Evolutionary conservation across 345 rosid species (phyloP).

Genomic region (Eutrema japonicum): DNA sequence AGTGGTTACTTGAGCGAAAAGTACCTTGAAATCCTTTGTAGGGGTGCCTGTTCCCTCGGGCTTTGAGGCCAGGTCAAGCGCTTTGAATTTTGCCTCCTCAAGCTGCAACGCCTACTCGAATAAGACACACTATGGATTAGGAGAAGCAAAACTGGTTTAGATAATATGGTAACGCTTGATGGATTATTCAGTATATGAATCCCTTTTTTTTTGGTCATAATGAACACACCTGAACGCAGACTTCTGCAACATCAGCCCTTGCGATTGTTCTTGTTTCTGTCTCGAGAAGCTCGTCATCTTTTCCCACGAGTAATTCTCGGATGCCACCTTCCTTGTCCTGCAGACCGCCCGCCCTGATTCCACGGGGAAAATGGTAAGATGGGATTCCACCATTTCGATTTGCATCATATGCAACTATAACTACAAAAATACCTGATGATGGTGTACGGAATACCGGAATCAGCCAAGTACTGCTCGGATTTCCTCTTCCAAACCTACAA

Average conservation of each 20-base stretch:
- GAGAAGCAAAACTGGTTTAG: not conserved
- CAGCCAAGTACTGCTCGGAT: conserved; percentile 98
- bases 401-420: not conserved
- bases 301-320: conserved; percentile 78
- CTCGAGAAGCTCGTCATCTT: conserved; percentile 95
- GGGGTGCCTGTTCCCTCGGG: conserved; percentile 85
- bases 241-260: conserved; percentile 90
- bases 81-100: conserved; percentile 84
- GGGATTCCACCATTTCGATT: not conserved
- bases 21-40: conserved; percentile 85
- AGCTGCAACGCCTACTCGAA: conserved; percentile 65
- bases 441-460: conserved; percentile 89
- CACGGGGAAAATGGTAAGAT: not conserved
- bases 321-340: conserved; percentile 91
- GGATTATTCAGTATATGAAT: not conserved
- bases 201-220: not conserved
- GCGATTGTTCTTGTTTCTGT: conserved; percentile 76
- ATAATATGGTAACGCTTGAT: not conserved
- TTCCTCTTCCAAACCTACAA: conserved; percentile 95
- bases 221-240: conserved; percentile 71
- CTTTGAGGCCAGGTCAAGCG: conserved; percentile 89
- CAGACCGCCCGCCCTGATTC: conserved; percentile 88
- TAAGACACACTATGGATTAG: conserved; percentile 15
- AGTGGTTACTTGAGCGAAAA: conserved; percentile 66
- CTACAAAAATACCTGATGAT: conserved; percentile 69